phyloP scores from a whole-genome alignment of 306 rosid species.

The Mucuna pruriens region DNA sequence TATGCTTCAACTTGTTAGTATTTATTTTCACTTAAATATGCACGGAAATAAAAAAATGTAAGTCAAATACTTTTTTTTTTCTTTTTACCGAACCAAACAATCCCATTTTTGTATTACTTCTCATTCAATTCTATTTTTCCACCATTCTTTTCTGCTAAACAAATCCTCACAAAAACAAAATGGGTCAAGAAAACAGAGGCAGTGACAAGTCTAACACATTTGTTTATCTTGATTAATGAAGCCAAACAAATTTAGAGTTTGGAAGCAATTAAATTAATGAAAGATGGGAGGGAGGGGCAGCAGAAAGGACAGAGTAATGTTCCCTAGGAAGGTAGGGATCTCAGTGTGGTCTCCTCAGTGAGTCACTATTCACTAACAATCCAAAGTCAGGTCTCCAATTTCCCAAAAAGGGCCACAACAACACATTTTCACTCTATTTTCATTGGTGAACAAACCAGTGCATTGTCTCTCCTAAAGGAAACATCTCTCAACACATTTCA shows the following conservation, averaged over 20 bases:
- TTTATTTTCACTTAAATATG: no score
- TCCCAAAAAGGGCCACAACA: conserved; percentile 49
- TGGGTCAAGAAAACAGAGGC: no score
- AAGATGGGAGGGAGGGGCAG: background rate
- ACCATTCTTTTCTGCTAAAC: no score
- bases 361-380: conserved; percentile 42
- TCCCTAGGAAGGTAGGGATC: background rate
- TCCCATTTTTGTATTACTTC: no score
- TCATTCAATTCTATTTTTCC: no score
- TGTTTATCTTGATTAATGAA: background rate
- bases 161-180: no score
- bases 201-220: no score
- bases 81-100: no score
- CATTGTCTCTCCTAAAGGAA: conserved; percentile 60
- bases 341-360: conserved; percentile 13
- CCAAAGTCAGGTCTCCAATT: conserved; percentile 46
- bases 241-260: background rate
- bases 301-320: background rate
- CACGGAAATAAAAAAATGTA: no score
- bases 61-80: no score
- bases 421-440: conserved; percentile 40
- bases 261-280: background rate
- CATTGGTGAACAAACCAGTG: conserved; percentile 54
- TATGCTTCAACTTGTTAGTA: no score
- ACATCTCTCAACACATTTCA: conserved; percentile 47